phyloP scores from a whole-genome alignment of 2,329 filamentous ascomycete species.

The Ceratocystis lukuohia region DNA sequence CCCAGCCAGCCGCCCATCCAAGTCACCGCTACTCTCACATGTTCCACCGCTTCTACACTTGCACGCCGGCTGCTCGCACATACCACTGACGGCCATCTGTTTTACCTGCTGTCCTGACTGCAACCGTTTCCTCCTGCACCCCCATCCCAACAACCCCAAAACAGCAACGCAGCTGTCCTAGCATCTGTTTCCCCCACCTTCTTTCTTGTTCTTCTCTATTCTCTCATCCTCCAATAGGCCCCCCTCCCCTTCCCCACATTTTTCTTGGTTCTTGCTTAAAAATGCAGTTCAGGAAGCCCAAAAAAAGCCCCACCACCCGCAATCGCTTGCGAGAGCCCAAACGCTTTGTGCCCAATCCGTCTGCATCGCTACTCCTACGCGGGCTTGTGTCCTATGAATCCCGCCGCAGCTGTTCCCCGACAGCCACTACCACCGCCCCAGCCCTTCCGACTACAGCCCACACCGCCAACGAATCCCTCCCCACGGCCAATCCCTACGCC shows the following conservation, averaged over 20 bases:
- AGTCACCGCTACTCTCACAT: not conserved
- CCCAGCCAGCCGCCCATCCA: not conserved
- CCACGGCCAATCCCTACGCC: conserved; percentile 5
- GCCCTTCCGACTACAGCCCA: not conserved
- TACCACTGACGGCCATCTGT: not conserved
- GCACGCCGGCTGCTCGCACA: not conserved
- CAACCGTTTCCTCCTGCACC: not conserved
- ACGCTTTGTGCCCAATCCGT: not conserved
- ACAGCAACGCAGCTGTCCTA: not conserved
- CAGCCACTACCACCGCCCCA: not conserved
- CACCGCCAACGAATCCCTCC: not conserved
- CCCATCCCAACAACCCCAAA: not conserved
- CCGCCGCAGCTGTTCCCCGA: not conserved
- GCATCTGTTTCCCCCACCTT: not conserved
- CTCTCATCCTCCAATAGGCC: not conserved
- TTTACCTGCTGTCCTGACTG: not conserved
- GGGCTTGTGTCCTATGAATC: not conserved
- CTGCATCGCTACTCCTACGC: not conserved
- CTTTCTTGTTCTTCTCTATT: conserved; percentile 1
- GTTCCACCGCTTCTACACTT: not conserved
- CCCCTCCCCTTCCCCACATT: not conserved
- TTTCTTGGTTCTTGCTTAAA: not conserved
- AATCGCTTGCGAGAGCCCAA: not conserved
- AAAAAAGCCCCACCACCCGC: conserved; percentile 3
- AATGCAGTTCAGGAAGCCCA: conserved; percentile 9